These are phyloP conservation scores for Ceraceosorus bombacis DNA, from an alignment of 1,284 basidiomycete species.

Conservation along the genomic window DNA sequence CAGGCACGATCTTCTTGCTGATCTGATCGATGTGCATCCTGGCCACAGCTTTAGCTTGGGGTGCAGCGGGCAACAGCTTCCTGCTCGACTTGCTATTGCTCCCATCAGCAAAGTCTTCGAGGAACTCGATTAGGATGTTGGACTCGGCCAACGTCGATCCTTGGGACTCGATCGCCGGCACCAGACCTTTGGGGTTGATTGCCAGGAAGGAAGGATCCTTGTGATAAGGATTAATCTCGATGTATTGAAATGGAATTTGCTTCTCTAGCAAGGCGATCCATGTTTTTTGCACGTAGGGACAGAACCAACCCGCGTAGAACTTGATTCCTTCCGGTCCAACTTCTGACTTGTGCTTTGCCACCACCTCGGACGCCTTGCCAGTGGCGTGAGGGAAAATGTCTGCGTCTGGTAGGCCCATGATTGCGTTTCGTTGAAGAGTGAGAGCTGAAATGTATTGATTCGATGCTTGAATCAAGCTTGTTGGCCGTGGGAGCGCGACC, in stretches of 20 bases:
- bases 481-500: too few species aligned
- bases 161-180: conserved; percentile 61
- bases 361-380: neutral
- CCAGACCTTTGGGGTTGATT: conserved; percentile 68
- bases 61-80: conserved; percentile 55
- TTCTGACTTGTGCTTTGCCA: neutral
- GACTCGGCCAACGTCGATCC: conserved; percentile 26
- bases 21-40: conserved; percentile 64
- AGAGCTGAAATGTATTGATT: too few species aligned
- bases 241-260: conserved; percentile 47
- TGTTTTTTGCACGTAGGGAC: conserved; percentile 63
- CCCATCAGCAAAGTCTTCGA: conserved; percentile 52
- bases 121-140: conserved; percentile 56
- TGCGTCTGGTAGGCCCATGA: conserved; percentile 2
- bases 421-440: too few species aligned
- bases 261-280: conserved; percentile 59
- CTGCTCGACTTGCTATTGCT: neutral
- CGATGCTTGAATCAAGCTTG: too few species aligned
- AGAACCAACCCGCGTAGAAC: conserved; percentile 55
- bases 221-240: conserved; percentile 70
- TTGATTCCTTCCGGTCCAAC: neutral
- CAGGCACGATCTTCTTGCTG: conserved; percentile 61
- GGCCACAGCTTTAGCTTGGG: conserved; percentile 59
- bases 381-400: conserved; percentile 7
- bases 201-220: conserved; percentile 67